Base-by-base conservation (phyloP, 1,139 yeast genomes). In the Magnusiomyces paraingens region DNA sequence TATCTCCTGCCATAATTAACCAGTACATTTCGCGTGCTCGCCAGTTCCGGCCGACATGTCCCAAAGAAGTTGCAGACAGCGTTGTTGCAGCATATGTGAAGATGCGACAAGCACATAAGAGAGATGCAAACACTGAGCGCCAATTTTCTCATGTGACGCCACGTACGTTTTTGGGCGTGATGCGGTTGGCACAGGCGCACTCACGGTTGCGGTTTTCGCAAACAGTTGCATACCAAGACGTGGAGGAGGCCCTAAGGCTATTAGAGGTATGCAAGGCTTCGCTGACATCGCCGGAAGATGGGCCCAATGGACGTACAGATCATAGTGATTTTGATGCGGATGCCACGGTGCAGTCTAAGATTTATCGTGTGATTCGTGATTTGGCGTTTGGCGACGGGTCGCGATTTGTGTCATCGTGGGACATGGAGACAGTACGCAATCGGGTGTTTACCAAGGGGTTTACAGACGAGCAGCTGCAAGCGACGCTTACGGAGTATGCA, bases 131-230 rank as follows among this genome's bases (percentile, higher is more conserved):
- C 55, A 83, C 93, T 32, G 82, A 80, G 57, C 81, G 81, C 64
- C 88, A 90, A 58, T 86, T 93, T 67, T 82, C 93, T 49, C 97
- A 91, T 70, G 86, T 95, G 26, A 90, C 99, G 0, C 98, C 98
- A 55, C 84, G 99, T 76, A 90, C 98, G 1, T 77, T 94, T 59
- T 76, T 94, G 59, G 99, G 95, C 62, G 84, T 94, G 53, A 74
- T 94, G 63, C 84, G 99, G 73, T 77, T 94, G 78, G 81, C 99
- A 1, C 98, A 93, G 71, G 99, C 98, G 0, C 77, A 87, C 59
- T 98, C 99, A 0, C 81, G 97, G 64, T 76, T 94, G 58, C 79
- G 98, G 64, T 88, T 93, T 68, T 83, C 84, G 56, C 77, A 84
- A 58, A 72, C 68, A 15, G 99, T 94, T 8, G 77, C 77, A 29